Evolutionary conservation across 2,329 filamentous ascomycete genomes (phyloP).

Genomic region (Colletotrichum liaoningense): DNA sequence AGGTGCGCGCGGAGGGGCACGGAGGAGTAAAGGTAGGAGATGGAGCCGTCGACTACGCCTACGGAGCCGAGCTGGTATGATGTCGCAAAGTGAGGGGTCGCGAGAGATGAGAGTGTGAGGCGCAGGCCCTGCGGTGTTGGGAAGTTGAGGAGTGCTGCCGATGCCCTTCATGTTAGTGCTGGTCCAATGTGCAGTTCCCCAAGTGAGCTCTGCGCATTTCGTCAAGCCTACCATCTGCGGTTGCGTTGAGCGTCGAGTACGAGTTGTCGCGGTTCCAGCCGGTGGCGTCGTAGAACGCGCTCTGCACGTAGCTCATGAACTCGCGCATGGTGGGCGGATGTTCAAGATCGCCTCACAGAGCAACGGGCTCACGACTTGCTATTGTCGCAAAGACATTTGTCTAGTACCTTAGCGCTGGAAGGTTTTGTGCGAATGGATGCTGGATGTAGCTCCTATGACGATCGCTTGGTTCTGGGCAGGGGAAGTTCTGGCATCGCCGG

Average conservation of each 20-base stretch:
- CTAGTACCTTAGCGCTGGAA: background rate
- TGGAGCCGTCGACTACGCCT: conserved; percentile 93
- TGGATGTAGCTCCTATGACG: background rate
- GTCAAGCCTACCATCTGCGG: conserved; percentile 74
- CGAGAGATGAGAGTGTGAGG: conserved; percentile 89
- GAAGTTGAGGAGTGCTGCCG: conserved; percentile 85
- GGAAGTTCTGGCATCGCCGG: background rate
- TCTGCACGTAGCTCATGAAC: conserved; percentile 97
- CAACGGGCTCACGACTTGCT: conserved; percentile 16
- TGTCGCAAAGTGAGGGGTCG: conserved; percentile 92
- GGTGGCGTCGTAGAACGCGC: conserved; percentile 87
- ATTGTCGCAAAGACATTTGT: conserved; percentile 17
- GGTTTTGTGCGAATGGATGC: background rate
- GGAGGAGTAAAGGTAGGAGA: conserved; percentile 96
- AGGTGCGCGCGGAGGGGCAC: conserved; percentile 76
- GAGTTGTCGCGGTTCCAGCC: conserved; percentile 94
- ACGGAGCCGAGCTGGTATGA: conserved; percentile 92
- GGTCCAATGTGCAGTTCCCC: background rate
- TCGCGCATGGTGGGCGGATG: conserved; percentile 75
- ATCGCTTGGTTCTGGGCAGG: background rate
- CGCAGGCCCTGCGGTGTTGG: conserved; percentile 85
- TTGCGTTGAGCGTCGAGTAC: conserved; percentile 87
- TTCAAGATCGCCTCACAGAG: conserved; percentile 9
- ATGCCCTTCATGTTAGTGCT: background rate
- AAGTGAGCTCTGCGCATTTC: background rate